These are phyloP conservation scores for Pestalotiopsis sp. DNA, from an alignment of 2,329 filamentous ascomycete genomes.

Conservation along the genomic window DNA sequence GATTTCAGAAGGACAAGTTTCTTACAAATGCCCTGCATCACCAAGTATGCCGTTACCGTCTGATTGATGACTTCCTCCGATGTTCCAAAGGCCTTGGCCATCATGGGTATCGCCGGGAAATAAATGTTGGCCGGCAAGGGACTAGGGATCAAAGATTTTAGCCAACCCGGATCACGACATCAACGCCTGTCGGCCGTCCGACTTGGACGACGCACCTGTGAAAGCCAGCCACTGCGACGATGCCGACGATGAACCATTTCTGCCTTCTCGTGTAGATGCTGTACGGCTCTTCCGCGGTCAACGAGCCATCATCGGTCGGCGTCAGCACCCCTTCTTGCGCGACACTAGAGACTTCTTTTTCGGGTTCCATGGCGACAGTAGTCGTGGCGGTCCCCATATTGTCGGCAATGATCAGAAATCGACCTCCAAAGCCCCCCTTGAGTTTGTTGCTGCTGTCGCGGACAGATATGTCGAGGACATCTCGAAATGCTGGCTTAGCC, in stretches of 20 bases:
- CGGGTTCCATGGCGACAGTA: neutral
- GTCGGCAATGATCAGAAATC: neutral
- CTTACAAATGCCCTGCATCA: constrained; percentile 28
- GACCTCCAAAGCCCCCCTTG: neutral
- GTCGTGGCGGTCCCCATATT: neutral
- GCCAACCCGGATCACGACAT: neutral
- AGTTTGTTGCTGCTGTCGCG: neutral
- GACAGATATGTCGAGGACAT: neutral
- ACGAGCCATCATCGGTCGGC: neutral
- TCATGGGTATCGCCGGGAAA: constrained; percentile 30
- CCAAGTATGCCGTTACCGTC: constrained; percentile 32
- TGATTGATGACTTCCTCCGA: constrained; percentile 31
- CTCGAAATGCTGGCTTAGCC: neutral
- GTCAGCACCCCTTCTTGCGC: neutral
- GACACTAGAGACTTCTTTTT: neutral
- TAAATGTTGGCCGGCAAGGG: constrained; percentile 36
- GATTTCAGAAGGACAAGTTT: neutral
- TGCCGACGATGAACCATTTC: constrained; percentile 27
- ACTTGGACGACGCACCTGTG: neutral
- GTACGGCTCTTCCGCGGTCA: constrained; percentile 15
- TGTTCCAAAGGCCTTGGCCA: constrained; percentile 27
- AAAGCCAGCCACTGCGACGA: constrained; percentile 27
- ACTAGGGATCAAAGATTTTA: constrained; percentile 14
- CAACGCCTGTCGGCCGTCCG: fast-evolving
- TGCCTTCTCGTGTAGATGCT: constrained; percentile 24